Evolutionary conservation across 148 eudicot species (phyloP).

Genomic region (Rheum nobile): DNA sequence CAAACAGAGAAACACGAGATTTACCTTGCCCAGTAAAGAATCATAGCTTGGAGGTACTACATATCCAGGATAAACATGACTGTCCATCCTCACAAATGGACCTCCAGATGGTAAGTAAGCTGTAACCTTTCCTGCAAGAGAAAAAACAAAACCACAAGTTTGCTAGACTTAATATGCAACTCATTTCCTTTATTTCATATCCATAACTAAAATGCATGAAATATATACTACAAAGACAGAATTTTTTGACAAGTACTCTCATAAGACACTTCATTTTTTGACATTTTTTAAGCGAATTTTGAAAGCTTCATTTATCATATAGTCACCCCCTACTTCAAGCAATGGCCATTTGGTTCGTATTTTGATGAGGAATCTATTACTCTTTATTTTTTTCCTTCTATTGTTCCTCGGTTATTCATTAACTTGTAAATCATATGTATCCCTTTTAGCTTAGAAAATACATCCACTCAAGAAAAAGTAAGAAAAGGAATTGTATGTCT

Average conservation of each 20-base stretch:
- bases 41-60: constrained; percentile 98
- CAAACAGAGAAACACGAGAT: neutral
- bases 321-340: neutral
- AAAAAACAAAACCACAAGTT: neutral
- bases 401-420: neutral
- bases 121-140: constrained; percentile 62
- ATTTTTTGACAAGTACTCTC: neutral
- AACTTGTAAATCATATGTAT: neutral
- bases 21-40: constrained; percentile 96
- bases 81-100: constrained; percentile 97
- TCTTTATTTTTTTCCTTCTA: neutral
- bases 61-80: constrained; percentile 94
- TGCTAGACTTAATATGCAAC: neutral
- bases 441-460: neutral
- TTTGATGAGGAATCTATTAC: neutral
- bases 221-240: neutral
- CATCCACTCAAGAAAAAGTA: neutral
- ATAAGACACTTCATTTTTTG: too few species aligned
- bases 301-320: neutral
- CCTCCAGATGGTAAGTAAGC: constrained; percentile 92
- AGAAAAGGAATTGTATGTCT: neutral
- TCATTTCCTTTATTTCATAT: neutral
- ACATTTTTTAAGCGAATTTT: too few species aligned
- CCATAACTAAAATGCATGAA: neutral
- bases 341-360: neutral